Conservation (phyloP, 306 rosid species). For the Cicer arietinum region DNA sequence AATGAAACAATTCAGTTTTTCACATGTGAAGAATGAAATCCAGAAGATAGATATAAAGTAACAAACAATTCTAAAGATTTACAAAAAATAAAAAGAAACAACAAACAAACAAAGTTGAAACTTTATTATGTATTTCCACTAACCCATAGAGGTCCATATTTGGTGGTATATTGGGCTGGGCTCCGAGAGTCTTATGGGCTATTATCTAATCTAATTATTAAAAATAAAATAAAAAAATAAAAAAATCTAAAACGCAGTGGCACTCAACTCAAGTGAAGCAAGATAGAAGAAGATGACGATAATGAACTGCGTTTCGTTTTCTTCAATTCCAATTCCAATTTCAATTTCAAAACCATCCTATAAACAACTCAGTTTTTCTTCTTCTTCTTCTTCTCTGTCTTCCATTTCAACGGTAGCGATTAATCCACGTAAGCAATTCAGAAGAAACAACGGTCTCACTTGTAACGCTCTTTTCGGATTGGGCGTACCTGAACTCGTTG, state of each 20-base stretch:
- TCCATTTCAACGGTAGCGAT: background rate
- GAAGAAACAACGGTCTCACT: conserved; percentile 52
- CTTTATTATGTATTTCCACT: too few species aligned
- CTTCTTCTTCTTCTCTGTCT: background rate
- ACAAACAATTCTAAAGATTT: too few species aligned
- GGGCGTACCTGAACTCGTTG: conserved; percentile 89
- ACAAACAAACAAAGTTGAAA: too few species aligned
- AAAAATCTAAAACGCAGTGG: conserved; percentile 31
- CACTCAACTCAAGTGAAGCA: background rate
- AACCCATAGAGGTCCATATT: too few species aligned
- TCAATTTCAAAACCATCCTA: background rate
- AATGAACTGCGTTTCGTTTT: conserved; percentile 27
- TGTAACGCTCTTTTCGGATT: conserved; percentile 91
- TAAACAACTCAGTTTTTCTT: conserved; percentile 21
- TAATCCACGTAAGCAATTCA: conserved; percentile 3
- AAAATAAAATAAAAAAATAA: background rate
- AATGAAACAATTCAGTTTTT: too few species aligned
- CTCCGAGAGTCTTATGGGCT: too few species aligned
- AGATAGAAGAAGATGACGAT: conserved; percentile 30
- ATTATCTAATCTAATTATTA: background rate
- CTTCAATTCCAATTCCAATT: background rate
- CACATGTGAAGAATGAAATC: too few species aligned
- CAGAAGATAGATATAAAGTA: too few species aligned
- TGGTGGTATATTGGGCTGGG: too few species aligned
- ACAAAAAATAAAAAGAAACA: too few species aligned